phyloP scores from a whole-genome alignment of 306 rosid genomes.

The Glycine tomentella region DNA sequence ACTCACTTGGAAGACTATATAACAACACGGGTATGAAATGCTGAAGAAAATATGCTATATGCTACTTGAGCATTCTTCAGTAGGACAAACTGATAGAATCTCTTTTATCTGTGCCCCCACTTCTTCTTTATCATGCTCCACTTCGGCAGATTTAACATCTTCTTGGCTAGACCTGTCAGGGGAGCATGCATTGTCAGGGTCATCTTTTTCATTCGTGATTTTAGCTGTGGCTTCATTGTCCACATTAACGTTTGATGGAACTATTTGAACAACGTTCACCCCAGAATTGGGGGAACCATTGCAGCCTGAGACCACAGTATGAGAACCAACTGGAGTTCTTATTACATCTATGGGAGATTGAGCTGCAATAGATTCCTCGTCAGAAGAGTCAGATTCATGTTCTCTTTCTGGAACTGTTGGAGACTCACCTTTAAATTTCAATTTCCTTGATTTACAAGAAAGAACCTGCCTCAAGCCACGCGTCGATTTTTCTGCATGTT shows the following conservation, averaged over 20 bases:
- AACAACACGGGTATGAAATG: conserved; percentile 15
- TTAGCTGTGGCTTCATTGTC: conserved; percentile 38
- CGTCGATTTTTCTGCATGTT: conserved; percentile 73
- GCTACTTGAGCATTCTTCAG: background rate
- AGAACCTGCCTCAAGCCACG: conserved; percentile 62
- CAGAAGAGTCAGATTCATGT: conserved; percentile 60
- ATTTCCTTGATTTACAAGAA: conserved; percentile 61
- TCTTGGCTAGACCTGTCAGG: conserved; percentile 42
- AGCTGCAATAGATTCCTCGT: conserved; percentile 52
- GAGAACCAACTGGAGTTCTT: conserved; percentile 51
- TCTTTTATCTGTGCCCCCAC: conserved; percentile 24
- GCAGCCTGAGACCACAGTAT: conserved; percentile 7
- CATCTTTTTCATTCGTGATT: conserved; percentile 33
- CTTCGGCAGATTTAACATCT: conserved; percentile 23
- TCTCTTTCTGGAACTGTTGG: conserved; percentile 38
- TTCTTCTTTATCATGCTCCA: conserved; percentile 38
- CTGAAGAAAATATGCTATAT: background rate
- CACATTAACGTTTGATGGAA: conserved; percentile 34
- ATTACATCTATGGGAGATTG: conserved; percentile 44
- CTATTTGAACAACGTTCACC: conserved; percentile 48
- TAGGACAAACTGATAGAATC: conserved; percentile 9
- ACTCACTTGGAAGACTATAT: no score
- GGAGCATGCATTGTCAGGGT: conserved; percentile 37
- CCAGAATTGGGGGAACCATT: conserved; percentile 38
- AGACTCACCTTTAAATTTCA: conserved; percentile 38